Base-by-base conservation (phyloP, 2,329 filamentous ascomycete genomes). In the Lecanicillium sp. region DNA sequence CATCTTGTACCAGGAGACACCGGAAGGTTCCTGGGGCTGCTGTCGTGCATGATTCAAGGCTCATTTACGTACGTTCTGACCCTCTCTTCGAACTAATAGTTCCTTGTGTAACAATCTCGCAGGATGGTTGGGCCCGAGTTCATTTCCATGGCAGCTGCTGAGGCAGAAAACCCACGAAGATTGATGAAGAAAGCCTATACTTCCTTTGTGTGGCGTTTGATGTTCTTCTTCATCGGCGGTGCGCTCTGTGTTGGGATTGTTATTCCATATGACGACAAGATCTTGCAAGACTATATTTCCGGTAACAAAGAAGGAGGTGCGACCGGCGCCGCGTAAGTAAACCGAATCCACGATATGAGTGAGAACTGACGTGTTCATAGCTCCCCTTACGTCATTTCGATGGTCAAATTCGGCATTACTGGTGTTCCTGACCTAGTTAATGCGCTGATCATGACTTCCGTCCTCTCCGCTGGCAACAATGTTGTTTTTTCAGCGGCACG, bases 371-470 rank as follows among this genome's bases (percentile, higher is more conserved):
- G 11, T 12, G 4, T 12, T 29, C 17, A 17, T 29, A 36, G 34
- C 3, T 36, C 34, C n/a, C 81, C 81, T 1, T 83, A 84, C 51
- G 80, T 85, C 42, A 75, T 85, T 47, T 74, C 77, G 17, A 77
- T 79, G 44, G 61, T 74, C 44, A 65, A 79, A 41, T 77, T 78
- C 10, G 75, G 77, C 35, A 74, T 86, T 31, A 53, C 58, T 2
- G 72, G 71, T 3, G 67, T 84, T 10, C 77, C 79, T 15, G 72
- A 69, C 17, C 72, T 85, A 45, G 79, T 85, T 65, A 84, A 84
- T 56, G 77, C 71, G 32, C 44, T 50, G 15, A 45, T 50, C 41
- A 44, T 47, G 47, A 77, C 74, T 12, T 66, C 79, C 36, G 73
- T 76, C 36, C 76, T 78, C 49, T 61, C 70, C 5, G 75, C 77